phyloP scores from a whole-genome alignment of 306 rosid genomes.

The Citrullus mucosospermus region DNA sequence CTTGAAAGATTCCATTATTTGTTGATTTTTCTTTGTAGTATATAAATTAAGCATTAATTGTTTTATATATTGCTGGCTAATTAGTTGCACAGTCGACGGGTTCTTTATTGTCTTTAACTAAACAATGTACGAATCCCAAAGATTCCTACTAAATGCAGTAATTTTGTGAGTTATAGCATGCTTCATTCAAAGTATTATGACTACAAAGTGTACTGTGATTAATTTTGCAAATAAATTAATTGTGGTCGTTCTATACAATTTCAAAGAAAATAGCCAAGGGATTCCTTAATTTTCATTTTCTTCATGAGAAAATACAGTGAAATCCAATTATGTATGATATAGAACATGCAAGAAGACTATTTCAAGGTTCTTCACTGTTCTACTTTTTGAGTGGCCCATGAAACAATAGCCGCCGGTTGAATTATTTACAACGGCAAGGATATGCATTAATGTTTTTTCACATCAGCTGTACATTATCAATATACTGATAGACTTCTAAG shows the following conservation, averaged over 20 bases:
- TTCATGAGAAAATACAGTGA: neutral
- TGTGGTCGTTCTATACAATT: no score
- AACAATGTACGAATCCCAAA: neutral
- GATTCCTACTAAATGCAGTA: neutral
- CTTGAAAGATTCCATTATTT: neutral
- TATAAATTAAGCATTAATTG: neutral
- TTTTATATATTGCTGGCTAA: neutral
- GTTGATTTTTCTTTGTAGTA: neutral
- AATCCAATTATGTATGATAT: neutral
- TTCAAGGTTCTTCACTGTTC: neutral
- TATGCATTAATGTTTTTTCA: conserved; percentile 14
- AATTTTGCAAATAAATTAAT: no score
- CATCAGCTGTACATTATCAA: conserved; percentile 37
- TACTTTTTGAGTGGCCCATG: neutral
- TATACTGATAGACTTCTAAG: conserved; percentile 26
- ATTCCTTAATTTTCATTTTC: no score
- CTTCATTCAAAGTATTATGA: neutral
- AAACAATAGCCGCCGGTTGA: neutral
- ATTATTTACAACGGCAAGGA: neutral
- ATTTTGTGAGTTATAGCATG: neutral
- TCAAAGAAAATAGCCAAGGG: no score
- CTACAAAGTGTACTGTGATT: no score
- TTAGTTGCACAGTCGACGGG: neutral
- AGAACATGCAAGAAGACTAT: no score
- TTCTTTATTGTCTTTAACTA: neutral